These are phyloP conservation scores for Diddensiella santjacobensis DNA, from an alignment of 805 yeast genomes.

Conservation along the genomic window DNA sequence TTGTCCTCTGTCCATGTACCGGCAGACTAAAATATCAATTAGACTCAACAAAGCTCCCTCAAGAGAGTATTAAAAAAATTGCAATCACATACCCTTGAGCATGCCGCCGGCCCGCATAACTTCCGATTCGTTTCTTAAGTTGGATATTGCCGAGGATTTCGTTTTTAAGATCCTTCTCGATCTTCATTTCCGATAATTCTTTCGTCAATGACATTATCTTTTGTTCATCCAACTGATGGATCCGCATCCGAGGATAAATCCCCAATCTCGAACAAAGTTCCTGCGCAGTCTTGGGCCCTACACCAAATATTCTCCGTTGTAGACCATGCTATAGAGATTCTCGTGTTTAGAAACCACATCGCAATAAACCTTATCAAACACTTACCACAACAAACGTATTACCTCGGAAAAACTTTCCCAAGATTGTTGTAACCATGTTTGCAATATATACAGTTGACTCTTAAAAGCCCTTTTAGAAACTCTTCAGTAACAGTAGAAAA, in stretches of 20 bases:
- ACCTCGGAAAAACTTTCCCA: constrained; percentile 39
- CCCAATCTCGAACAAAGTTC: constrained; percentile 83
- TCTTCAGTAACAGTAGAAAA: too few species aligned
- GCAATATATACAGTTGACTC: too few species aligned
- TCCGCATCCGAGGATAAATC: constrained; percentile 87
- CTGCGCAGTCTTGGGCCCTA: constrained; percentile 72
- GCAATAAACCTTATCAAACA: constrained; percentile 4
- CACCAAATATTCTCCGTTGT: constrained; percentile 78
- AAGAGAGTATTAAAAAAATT: not conserved
- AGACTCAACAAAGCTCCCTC: not conserved
- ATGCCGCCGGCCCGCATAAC: constrained; percentile 87
- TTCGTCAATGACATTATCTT: constrained; percentile 82
- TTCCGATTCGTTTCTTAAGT: constrained; percentile 74
- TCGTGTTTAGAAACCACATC: too few species aligned
- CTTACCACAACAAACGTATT: constrained; percentile 30
- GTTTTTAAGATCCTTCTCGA: constrained; percentile 72
- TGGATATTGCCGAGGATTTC: constrained; percentile 65
- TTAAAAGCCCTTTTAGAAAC: too few species aligned
- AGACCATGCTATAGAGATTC: constrained; percentile 57
- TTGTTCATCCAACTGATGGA: constrained; percentile 87
- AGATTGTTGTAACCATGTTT: constrained; percentile 34
- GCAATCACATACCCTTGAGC: constrained; percentile 51
- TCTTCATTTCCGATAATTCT: constrained; percentile 75
- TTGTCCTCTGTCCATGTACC: constrained; percentile 86
- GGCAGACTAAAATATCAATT: constrained; percentile 38